These are phyloP conservation scores for Neostapfia colusana DNA, from an alignment of 176 grass and related monocot species.

Conservation along the genomic window DNA sequence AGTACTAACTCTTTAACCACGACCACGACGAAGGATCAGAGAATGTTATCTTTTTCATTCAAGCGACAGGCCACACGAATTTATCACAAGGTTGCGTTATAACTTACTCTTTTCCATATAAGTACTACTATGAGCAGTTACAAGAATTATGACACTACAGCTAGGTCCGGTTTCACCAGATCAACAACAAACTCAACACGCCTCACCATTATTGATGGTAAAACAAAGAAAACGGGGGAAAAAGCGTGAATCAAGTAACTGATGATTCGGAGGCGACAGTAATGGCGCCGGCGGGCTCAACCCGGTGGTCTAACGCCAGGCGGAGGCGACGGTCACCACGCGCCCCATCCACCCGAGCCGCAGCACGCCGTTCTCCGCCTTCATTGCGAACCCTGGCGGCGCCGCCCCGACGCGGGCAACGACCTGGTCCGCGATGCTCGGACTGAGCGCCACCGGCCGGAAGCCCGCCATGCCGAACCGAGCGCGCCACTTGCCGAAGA, in stretches of 20 bases:
- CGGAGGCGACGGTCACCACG: conserved; percentile 72
- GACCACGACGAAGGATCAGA: conserved; percentile 18
- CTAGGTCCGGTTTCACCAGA: conserved; percentile 46
- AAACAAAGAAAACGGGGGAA: neutral
- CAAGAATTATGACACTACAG: conserved; percentile 55
- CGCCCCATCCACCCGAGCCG: conserved; percentile 71
- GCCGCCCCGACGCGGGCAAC: conserved; percentile 21
- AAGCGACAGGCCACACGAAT: conserved; percentile 1
- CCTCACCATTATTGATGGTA: conserved; percentile 39
- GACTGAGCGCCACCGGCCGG: conserved; percentile 38
- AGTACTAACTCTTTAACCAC: neutral
- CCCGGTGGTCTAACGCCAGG: conserved; percentile 59
- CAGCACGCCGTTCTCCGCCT: conserved; percentile 66
- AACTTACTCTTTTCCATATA: conserved; percentile 57
- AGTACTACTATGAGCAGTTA: conserved; percentile 40
- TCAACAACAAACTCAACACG: conserved; percentile 48
- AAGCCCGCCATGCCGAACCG: conserved; percentile 87
- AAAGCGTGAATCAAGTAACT: conserved; percentile 42
- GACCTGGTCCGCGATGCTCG: conserved; percentile 54
- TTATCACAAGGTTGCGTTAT: conserved; percentile 19
- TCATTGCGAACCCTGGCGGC: conserved; percentile 42
- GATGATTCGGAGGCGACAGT: conserved; percentile 34
- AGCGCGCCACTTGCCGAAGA: conserved; percentile 84
- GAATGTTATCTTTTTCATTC: conserved; percentile 16
- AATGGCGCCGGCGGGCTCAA: conserved; percentile 22